A percentile compares a stretch with the other conserved stretches of the same genome.
Evolutionary conservation across 228 moss, liverwort and hornwort species (phyloP).

Genomic region (Sphagnum magellanicum): DNA sequence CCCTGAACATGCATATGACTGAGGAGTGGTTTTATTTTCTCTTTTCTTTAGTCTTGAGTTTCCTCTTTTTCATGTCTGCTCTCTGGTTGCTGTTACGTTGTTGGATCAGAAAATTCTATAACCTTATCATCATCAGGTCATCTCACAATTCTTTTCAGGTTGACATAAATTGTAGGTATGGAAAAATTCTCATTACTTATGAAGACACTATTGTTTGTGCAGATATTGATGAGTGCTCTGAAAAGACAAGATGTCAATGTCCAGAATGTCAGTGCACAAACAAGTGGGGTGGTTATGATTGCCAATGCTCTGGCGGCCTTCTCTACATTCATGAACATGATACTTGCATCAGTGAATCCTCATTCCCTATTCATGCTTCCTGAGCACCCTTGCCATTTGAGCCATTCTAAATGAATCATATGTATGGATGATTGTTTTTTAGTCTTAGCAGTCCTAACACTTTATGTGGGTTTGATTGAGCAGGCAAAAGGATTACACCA

Average conservation of each 20-base stretch:
- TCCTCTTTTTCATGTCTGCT: not conserved
- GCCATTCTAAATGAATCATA: too few relatives aligned
- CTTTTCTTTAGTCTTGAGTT: not conserved
- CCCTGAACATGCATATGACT: too few relatives aligned
- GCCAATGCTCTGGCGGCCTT: constrained; percentile 64
- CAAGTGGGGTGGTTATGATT: constrained; percentile 74
- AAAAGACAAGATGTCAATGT: constrained; percentile 66
- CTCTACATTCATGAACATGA: constrained; percentile 78
- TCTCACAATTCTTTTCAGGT: not conserved
- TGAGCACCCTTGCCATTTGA: too few relatives aligned
- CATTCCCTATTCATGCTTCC: not conserved
- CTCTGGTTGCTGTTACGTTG: not conserved
- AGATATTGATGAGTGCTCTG: constrained; percentile 57
- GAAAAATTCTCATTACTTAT: too few relatives aligned
- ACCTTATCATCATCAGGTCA: not conserved
- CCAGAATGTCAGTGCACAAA: constrained; percentile 67
- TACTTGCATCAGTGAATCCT: constrained; percentile 60
- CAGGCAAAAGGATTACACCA: constrained; percentile 36
- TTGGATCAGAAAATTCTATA: too few relatives aligned
- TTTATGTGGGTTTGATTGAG: not conserved
- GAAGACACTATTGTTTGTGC: constrained; percentile 6
- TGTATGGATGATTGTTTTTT: too few relatives aligned
- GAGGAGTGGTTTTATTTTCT: not conserved
- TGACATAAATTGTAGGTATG: not conserved
- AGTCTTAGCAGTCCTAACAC: too few relatives aligned